Conservation (phyloP, 257 asterid species). For the Cruciata laevipes region DNA sequence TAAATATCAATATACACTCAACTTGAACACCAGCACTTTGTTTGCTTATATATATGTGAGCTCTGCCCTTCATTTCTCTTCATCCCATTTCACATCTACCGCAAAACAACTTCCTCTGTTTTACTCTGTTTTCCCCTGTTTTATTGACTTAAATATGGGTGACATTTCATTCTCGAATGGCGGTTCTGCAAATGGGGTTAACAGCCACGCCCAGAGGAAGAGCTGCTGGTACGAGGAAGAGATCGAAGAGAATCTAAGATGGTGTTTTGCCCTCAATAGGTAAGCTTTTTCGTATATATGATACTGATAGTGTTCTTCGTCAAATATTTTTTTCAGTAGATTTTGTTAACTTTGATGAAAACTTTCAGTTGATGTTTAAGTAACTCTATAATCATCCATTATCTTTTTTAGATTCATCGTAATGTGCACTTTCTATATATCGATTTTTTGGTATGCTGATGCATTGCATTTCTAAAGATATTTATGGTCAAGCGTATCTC, state of each 20-base stretch:
- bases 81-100: constrained; percentile 22
- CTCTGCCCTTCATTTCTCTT: constrained; percentile 18
- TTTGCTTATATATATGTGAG: constrained; percentile 30
- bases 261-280: constrained; percentile 99
- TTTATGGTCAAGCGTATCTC: too few relatives aligned
- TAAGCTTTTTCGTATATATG: too few relatives aligned
- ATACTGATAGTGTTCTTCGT: not conserved
- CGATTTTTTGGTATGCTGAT: too few relatives aligned
- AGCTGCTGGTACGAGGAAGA: constrained; percentile 99
- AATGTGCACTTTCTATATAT: too few relatives aligned
- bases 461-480: too few relatives aligned
- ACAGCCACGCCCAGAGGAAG: constrained; percentile 57
- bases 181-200: constrained; percentile 24
- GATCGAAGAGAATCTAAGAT: constrained; percentile 82
- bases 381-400: too few relatives aligned
- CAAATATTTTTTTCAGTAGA: not conserved
- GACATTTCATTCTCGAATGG: constrained; percentile 47
- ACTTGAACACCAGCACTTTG: constrained; percentile 7
- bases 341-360: too few relatives aligned
- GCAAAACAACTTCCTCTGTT: not conserved
- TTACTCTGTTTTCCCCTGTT: not conserved
- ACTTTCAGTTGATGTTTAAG: too few relatives aligned
- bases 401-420: too few relatives aligned
- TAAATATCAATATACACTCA: not conserved
- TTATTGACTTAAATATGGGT: constrained; percentile 38